Evolutionary conservation across 139 green algal genomes (phyloP).

Genomic region (Desmodesmus armatus): DNA sequence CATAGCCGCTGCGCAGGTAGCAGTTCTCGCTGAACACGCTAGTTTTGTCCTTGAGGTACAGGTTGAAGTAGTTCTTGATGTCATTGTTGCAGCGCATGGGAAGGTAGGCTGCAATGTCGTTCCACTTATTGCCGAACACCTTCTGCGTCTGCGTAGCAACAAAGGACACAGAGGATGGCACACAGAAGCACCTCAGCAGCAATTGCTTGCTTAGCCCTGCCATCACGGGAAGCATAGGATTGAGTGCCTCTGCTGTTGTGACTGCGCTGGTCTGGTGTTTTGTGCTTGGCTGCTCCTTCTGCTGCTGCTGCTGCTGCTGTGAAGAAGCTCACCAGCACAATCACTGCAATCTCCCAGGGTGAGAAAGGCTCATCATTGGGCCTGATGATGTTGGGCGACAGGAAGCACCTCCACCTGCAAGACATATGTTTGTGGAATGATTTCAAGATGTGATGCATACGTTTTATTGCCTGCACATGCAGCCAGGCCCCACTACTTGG

Average conservation of each 20-base stretch:
- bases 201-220: too few species aligned
- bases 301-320: too few species aligned
- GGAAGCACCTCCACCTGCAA: slow-evolving; percentile 48
- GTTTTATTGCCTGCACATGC: too few species aligned
- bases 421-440: not conserved
- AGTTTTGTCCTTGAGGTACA: slow-evolving; percentile 42
- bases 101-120: slow-evolving; percentile 32
- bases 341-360: slow-evolving; percentile 46
- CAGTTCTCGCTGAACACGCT: slow-evolving; percentile 1
- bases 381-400: slow-evolving; percentile 33
- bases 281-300: too few species aligned
- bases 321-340: slow-evolving; percentile 46
- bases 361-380: slow-evolving; percentile 40
- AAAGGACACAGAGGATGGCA: not conserved
- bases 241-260: not conserved
- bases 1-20: slow-evolving; percentile 26
- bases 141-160: slow-evolving; percentile 28
- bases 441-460: too few species aligned
- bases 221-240: too few species aligned
- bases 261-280: too few species aligned
- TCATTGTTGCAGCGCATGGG: slow-evolving; percentile 50
- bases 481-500: too few species aligned
- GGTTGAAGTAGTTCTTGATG: slow-evolving; percentile 54
- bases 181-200: too few species aligned
- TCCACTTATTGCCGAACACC: slow-evolving; percentile 47